These are phyloP conservation scores for Periconia sp. DNA, from an alignment of 2,329 filamentous ascomycete species.

Conservation along the genomic window DNA sequence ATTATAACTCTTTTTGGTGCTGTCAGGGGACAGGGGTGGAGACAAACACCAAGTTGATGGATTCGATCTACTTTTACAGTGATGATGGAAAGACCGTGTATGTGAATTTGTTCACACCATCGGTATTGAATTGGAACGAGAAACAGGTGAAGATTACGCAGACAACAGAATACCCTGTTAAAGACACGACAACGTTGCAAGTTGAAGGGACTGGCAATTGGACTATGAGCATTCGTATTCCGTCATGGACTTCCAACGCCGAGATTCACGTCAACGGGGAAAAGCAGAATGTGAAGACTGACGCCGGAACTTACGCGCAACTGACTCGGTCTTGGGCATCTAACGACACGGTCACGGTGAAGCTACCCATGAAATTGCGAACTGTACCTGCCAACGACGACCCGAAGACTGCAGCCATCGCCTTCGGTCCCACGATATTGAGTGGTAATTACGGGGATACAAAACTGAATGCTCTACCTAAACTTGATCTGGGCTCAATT, in stretches of 20 bases:
- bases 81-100: slow-evolving; percentile 42
- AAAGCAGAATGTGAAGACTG: slow-evolving; percentile 17
- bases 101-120: slow-evolving; percentile 55
- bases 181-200: slow-evolving; percentile 45
- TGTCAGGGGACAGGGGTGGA: slow-evolving; percentile 57
- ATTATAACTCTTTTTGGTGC: slow-evolving; percentile 58
- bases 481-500: slow-evolving; percentile 17
- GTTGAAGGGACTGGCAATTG: slow-evolving; percentile 39
- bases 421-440: slow-evolving; percentile 52
- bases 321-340: slow-evolving; percentile 47
- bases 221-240: slow-evolving; percentile 50
- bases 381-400: slow-evolving; percentile 54
- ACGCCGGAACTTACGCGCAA: slow-evolving; percentile 46
- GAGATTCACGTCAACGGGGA: slow-evolving; percentile 47
- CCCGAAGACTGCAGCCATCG: slow-evolving; percentile 46
- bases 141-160: slow-evolving; percentile 47
- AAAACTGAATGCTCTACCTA: slow-evolving; percentile 13
- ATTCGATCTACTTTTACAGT: slow-evolving; percentile 55
- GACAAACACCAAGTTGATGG: slow-evolving; percentile 57
- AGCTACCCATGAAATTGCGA: slow-evolving; percentile 51
- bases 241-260: slow-evolving; percentile 48
- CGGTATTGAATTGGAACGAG: slow-evolving; percentile 49
- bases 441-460: slow-evolving; percentile 49
- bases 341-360: slow-evolving; percentile 48
- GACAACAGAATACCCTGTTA: slow-evolving; percentile 47